Base-by-base conservation (phyloP, 257 asterid genomes). In the Forsythia suspensa region DNA sequence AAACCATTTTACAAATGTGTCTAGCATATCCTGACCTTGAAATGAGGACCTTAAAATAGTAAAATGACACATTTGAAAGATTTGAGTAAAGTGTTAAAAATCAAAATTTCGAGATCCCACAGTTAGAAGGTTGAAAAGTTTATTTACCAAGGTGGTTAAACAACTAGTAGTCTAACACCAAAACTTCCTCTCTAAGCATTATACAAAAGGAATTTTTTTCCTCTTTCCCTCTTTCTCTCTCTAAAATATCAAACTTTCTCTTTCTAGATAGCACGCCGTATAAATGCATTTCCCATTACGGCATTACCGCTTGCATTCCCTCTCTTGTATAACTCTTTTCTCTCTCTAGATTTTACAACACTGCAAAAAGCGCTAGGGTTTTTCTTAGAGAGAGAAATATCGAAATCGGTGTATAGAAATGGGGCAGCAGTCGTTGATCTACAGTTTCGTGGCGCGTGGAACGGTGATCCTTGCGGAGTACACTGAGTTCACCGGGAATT, bases 371-470 rank as follows among this genome's bases (percentile, higher is more conserved):
- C 76, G 18, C 39, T 40, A 78, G 77, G 82, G 82, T 72, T 80
- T 76, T 51, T 55, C 21, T 70, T 61, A 70, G 80, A 18, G 82
- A 40, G 77, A 44, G 44, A 55, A 16, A 36, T 37, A 10, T 63
- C 5, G 36, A 11, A 63, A 8, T 63, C 70, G 70, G 70, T 79
- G 24, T 37, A 13, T 15, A 44, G 76, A 75, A 78, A 86, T 86
- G 89, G 89, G 89, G 20, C 89, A 86, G 76, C 87, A 86, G 51
- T 86, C 89, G 72, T 71, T 86, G 89, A 86, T 86, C 89, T 86
- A 86, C 84, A 81, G 87, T 70, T 86, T 86, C 77, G 89, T 81
- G 55, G 89, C 89, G 39, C 85, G 89, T 37, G 89, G 89, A 37
- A 86, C 89, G 73, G 87, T 86, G 84, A 81, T 83, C 75, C 82